These are phyloP conservation scores for Phoma herbarum DNA, from an alignment of 2,329 filamentous ascomycete genomes.

Conservation along the genomic window DNA sequence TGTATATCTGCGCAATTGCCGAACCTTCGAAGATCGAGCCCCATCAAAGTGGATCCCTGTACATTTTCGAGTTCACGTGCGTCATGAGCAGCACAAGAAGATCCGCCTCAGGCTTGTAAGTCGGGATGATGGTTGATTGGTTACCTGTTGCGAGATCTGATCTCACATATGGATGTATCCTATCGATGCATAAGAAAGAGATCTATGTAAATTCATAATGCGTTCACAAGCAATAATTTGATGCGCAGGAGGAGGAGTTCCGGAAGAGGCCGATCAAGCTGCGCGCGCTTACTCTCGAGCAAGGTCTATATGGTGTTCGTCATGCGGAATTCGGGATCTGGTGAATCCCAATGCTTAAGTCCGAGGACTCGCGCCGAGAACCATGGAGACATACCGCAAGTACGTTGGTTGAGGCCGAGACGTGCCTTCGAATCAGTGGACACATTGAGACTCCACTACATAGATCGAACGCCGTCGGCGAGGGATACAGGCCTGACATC, in stretches of 20 bases:
- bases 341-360: background rate
- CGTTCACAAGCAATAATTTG: background rate
- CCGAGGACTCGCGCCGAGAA: slow-evolving; percentile 1
- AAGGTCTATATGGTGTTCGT: background rate
- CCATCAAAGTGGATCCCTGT: background rate
- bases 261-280: background rate
- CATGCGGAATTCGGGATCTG: background rate
- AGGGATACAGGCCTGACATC: background rate
- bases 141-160: background rate
- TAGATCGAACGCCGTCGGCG: background rate
- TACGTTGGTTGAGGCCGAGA: background rate
- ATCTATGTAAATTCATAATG: background rate
- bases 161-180: background rate
- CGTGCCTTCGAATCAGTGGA: background rate
- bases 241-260: background rate
- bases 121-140: background rate
- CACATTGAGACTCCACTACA: background rate
- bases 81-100: background rate
- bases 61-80: background rate
- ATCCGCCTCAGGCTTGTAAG: background rate
- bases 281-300: background rate
- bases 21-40: background rate
- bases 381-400: background rate
- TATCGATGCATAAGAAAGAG: background rate
- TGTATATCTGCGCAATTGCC: background rate